phyloP scores from a whole-genome alignment of 2,329 filamentous ascomycete species.

The Epichloe hybrida region DNA sequence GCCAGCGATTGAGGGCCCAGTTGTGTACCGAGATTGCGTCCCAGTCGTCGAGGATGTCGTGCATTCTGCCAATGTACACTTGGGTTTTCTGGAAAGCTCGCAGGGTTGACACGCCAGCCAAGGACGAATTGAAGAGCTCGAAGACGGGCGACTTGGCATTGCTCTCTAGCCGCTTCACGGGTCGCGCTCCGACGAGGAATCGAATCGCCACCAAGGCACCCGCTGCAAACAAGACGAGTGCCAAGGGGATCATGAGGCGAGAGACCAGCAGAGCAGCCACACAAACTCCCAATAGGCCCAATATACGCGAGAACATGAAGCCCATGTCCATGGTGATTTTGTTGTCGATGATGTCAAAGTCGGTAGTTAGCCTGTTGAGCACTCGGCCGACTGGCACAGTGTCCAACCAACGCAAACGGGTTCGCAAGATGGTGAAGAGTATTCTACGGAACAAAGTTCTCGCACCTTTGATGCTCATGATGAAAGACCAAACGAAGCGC shows the following conservation, averaged over 20 bases:
- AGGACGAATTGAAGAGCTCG: conserved; percentile 61
- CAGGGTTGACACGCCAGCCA: conserved; percentile 62
- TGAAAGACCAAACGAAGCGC: conserved; percentile 49
- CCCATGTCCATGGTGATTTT: conserved; percentile 49
- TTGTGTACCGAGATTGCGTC: conserved; percentile 51
- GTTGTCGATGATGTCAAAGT: conserved; percentile 63
- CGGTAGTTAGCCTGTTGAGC: conserved; percentile 64
- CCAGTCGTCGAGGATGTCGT: conserved; percentile 54
- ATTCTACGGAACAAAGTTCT: conserved; percentile 52
- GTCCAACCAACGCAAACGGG: conserved; percentile 68
- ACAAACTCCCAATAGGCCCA: conserved; percentile 52
- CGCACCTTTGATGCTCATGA: conserved; percentile 56
- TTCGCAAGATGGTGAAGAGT: conserved; percentile 52
- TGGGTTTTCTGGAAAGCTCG: conserved; percentile 58
- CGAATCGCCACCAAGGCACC: conserved; percentile 43
- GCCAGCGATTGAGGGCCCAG: conserved; percentile 65
- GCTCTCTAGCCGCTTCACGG: conserved; percentile 65
- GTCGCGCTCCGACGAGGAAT: conserved; percentile 59
- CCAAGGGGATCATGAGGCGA: conserved; percentile 49
- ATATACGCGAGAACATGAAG: conserved; percentile 43
- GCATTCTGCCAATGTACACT: conserved; percentile 57
- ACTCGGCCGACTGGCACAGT: conserved; percentile 66
- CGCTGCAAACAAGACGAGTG: conserved; percentile 41
- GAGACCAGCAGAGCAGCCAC: conserved; percentile 56
- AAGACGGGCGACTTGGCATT: conserved; percentile 68